Evolutionary conservation across 176 grass and related monocot genomes (phyloP), one percentile per base, ranked within the genome.

Genomic region (Bothriochloa decipiens): DNA sequence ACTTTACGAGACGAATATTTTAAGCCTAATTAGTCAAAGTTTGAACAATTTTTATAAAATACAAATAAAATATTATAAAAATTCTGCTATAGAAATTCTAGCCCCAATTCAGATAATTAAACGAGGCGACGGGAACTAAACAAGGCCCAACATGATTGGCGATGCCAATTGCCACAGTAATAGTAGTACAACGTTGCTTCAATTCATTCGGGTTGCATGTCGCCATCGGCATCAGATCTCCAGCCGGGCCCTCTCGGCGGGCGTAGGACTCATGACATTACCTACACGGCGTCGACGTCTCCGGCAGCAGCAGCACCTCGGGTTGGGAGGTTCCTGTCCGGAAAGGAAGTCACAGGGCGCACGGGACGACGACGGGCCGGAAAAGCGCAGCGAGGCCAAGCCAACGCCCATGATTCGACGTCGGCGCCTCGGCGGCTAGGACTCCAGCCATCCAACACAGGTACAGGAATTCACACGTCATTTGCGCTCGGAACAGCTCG

Each of bases 281-380:
- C 40, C 61, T 29, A 25, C 78, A 67, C 78, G 55, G 72, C 3
- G 22, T n/a, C 36, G 53, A 83, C 52, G 68, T 32, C 36, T 62
- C 68, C 8, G 68, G 17, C 49, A 55, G 16, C 49, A 4, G 16
- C 49, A 6, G 4, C 47, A 5, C 62, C 16, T 41, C 17, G 18
- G 79, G 65, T 57, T 81, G 79, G 23, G 65, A 16, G 46, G 65
- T 81, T 18, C 32, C 79, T 81, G 79, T 81, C 79, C 42, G 42
- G 8, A 4, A 25, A 3, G 14, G 12, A 15, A 70, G 70, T 22
- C 80, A 42, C 33, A 37, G n/a, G n/a, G 28, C n/a, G 46, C 64
- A 70, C 42, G 65, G 52, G 65, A 81, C 65, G 62, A 36, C 42
- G 65, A 52, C 43, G 47, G 20, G 15, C 53, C 5, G 16, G 55